phyloP scores from a whole-genome alignment of 2,329 filamentous ascomycete genomes.

The Lachnellula cervina region DNA sequence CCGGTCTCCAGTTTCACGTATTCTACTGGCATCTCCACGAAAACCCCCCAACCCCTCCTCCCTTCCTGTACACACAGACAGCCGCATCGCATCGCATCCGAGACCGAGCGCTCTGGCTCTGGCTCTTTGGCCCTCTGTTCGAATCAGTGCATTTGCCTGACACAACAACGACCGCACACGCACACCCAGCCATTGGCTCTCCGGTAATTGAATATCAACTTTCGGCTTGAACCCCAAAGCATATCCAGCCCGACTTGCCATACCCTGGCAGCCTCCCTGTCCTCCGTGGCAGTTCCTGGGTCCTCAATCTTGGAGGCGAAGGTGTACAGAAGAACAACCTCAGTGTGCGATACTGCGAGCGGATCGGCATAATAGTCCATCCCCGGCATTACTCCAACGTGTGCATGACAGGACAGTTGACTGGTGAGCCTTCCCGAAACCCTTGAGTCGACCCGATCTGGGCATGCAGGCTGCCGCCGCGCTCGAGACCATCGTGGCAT shows the following conservation, averaged over 20 bases:
- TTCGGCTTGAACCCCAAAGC: conserved; percentile 8
- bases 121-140: conserved; percentile 18
- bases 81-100: conserved; percentile 13
- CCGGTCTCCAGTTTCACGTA: conserved; percentile 21
- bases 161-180: conserved; percentile 16
- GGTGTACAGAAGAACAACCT: not conserved
- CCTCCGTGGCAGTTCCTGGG: not conserved
- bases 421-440: conserved; percentile 23
- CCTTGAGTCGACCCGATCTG: conserved; percentile 17
- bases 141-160: conserved; percentile 17
- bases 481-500: conserved; percentile 18
- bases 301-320: conserved; percentile 5
- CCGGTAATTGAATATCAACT: not conserved
- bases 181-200: conserved; percentile 13
- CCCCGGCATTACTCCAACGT: conserved; percentile 16
- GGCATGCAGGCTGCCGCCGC: conserved; percentile 24
- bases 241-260: conserved; percentile 4
- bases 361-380: conserved; percentile 17
- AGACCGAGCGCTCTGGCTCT: conserved; percentile 28
- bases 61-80: not conserved
- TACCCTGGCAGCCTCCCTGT: not conserved
- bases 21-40: conserved; percentile 19
- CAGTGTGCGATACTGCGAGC: not conserved
- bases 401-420: conserved; percentile 20
- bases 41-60: conserved; percentile 1